Base-by-base conservation (phyloP, 2,329 filamentous ascomycete species). In the Pseudogymnoascus destructans region DNA sequence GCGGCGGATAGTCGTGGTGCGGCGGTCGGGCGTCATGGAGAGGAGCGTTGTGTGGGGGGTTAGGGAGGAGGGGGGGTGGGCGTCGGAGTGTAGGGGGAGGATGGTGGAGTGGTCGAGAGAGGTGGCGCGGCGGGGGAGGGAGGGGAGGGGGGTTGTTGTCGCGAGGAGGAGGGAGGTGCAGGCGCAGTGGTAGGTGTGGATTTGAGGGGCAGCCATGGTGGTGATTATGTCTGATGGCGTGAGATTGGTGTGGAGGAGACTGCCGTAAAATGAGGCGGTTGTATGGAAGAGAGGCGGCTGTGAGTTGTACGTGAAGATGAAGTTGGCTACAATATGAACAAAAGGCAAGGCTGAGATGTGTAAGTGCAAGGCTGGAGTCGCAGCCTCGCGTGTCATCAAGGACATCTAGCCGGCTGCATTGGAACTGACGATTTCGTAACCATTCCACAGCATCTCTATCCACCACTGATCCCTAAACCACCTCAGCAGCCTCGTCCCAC, bases 151-250 rank as follows among this genome's bases (percentile, higher is more conserved):
- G 35, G 79, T 76, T 0, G 79, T 80, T 46, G 75, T 82, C 19
- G 81, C 77, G 62, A 87, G 75, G 58, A 86, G 72, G 62, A 86
- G 77, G 64, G 83, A 77, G 49, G 75, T 80, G 75, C 84, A 87
- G 67, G 84, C 69, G 74, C 84, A 87, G 71, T 81, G 78, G 70
- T 81, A 80, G 60, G 77, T 80, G 68, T 77, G 71, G 62, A 79
- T 64, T 62, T 57, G 57, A 13, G 57, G 40, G 8, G 33, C 13
- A 2, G 62, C 35, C 58, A 62, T 63, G 8, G 13, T 55, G 23
- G 21, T 8, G 8, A 11, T 4, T 55, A 6, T 33, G 13, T 10
- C 7, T 13, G 19, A 55, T 13, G 21, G n/a, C 5, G 40, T 46
- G 13, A 46, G 19, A 13, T 46, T 7, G 21, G 13, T 13, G 6